Percentiles rank a stretch among this genome's conserved stretches.
phyloP scores from a whole-genome alignment of 2,329 filamentous ascomycete genomes.

The Trichoderma brevicompactum region DNA sequence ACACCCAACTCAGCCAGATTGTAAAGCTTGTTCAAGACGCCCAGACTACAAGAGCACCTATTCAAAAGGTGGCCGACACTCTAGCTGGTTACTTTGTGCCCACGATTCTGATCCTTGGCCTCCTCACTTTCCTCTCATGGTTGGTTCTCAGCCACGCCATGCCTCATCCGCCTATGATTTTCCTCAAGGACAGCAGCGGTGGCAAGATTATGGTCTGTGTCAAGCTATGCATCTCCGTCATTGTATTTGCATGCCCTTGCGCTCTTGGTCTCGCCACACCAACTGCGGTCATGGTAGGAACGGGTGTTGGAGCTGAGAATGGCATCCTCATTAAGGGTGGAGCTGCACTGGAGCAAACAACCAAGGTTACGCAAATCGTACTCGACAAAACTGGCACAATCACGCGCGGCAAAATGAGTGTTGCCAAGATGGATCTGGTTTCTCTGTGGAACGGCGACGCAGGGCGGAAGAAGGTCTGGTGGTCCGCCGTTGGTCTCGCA shows the following conservation, averaged over 20 bases:
- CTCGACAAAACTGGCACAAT: conserved; percentile 96
- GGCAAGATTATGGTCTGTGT: conserved; percentile 96
- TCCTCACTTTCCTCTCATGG: conserved; percentile 87
- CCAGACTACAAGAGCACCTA: conserved; percentile 90
- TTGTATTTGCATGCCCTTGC: conserved; percentile 97
- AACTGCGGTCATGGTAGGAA: conserved; percentile 98
- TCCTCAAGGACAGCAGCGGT: conserved; percentile 77
- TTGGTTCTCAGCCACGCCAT: conserved; percentile 92
- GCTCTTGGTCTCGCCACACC: conserved; percentile 94
- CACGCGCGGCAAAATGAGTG: conserved; percentile 93
- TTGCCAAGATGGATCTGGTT: conserved; percentile 71
- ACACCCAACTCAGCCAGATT: conserved; percentile 97
- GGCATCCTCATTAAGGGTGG: conserved; percentile 98
- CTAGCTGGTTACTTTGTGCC: conserved; percentile 95
- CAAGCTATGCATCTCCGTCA: conserved; percentile 96
- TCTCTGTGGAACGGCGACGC: conserved; percentile 71
- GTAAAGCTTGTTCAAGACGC: conserved; percentile 98
- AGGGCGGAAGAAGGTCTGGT: conserved; percentile 79
- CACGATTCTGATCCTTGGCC: conserved; percentile 79
- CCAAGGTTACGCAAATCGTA: conserved; percentile 86
- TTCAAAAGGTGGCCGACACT: conserved; percentile 88
- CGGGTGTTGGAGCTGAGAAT: conserved; percentile 92
- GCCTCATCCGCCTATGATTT: conserved; percentile 83
- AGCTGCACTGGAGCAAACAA: conserved; percentile 86
- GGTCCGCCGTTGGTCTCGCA: conserved; percentile 92